These are phyloP conservation scores for Sphagnum tenellum DNA, from an alignment of 225 moss, liverwort and hornwort species.

Conservation along the genomic window DNA sequence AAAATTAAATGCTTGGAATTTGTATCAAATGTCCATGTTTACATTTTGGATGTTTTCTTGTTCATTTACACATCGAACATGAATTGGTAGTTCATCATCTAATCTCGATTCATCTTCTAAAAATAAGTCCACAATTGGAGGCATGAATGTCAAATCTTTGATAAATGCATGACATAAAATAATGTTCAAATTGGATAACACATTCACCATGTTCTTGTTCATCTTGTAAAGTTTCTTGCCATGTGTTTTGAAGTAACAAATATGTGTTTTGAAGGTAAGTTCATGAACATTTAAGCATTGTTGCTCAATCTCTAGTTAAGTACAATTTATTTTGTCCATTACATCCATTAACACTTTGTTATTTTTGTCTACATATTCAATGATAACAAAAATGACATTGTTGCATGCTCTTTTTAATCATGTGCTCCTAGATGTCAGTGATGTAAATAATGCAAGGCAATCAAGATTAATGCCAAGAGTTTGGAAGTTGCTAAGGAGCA, in stretches of 20 bases:
- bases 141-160: neutral
- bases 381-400: neutral
- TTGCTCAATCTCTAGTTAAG: neutral
- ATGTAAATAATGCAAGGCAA: neutral
- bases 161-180: neutral
- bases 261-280: neutral
- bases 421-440: neutral
- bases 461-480: neutral
- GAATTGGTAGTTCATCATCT: no score
- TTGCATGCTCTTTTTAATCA: neutral
- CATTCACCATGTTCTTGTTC: neutral
- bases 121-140: no score
- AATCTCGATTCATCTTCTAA: no score
- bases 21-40: no score
- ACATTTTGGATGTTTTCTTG: no score
- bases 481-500: no score
- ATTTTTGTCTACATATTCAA: neutral
- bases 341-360: neutral
- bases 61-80: no score
- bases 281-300: neutral
- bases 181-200: neutral
- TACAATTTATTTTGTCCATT: neutral
- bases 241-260: neutral
- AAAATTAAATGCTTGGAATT: no score
- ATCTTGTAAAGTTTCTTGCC: neutral